phyloP scores from a whole-genome alignment of 768 basidiomycete species.

The Symmetrospora coprosmae region DNA sequence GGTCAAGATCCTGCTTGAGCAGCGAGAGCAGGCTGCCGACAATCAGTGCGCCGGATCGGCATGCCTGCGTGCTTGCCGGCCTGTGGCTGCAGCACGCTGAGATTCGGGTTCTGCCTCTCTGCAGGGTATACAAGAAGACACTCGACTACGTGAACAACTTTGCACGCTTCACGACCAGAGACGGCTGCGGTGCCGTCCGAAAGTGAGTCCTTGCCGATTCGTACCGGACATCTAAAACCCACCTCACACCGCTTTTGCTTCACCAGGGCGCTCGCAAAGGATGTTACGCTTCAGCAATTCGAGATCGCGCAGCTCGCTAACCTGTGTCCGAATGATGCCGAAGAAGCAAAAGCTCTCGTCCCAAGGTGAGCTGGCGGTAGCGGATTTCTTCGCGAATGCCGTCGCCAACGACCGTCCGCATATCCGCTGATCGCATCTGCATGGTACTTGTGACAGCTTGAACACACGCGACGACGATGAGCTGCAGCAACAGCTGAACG shows the following conservation, averaged over 20 bases:
- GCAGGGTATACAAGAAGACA: conserved; percentile 82
- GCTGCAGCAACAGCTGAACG: conserved; percentile 64
- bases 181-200: conserved; percentile 71
- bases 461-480: conserved; percentile 77
- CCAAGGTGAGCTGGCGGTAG: conserved; percentile 52
- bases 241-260: not conserved
- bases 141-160: conserved; percentile 82
- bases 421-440: no score
- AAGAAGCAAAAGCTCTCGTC: conserved; percentile 80
- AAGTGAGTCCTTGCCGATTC: conserved; percentile 45
- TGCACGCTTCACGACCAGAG: conserved; percentile 68
- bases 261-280: conserved; percentile 58
- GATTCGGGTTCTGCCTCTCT: not conserved
- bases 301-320: conserved; percentile 89
- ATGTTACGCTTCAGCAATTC: conserved; percentile 67
- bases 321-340: conserved; percentile 68
- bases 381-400: no score
- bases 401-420: no score
- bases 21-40: conserved; percentile 49
- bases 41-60: conserved; percentile 56
- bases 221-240: no score
- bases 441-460: conserved; percentile 45
- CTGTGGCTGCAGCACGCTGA: not conserved
- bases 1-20: conserved; percentile 76
- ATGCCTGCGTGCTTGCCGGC: not conserved